Percentiles rank a stretch among this genome's conserved stretches.
Evolutionary conservation across 768 basidiomycete genomes (phyloP).

Genomic region (Serpula lacrymans): DNA sequence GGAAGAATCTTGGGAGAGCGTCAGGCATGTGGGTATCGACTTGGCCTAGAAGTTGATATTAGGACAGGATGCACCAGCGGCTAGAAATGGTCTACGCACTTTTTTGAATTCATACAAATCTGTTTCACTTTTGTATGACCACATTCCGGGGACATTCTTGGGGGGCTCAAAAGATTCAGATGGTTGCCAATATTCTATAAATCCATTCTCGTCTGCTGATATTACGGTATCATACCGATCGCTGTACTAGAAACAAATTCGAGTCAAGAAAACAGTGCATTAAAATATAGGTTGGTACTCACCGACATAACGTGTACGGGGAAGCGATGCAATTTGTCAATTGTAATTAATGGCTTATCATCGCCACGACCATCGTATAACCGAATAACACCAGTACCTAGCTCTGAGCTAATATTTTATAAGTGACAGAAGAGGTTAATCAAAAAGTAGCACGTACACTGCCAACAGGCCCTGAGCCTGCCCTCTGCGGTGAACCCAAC

Average conservation of each 20-base stretch:
- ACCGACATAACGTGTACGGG: slow-evolving; percentile 93
- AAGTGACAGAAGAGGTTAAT: slow-evolving; percentile 3
- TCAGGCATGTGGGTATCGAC: slow-evolving; percentile 87
- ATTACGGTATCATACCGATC: slow-evolving; percentile 88
- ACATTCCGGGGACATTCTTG: slow-evolving; percentile 71
- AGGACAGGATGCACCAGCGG: background rate
- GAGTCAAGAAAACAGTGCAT: background rate
- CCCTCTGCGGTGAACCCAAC: slow-evolving; percentile 91
- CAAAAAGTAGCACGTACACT: slow-evolving; percentile 50
- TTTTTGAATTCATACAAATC: slow-evolving; percentile 99
- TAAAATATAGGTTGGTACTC: slow-evolving; percentile 26
- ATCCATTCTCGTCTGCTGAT: slow-evolving; percentile 92
- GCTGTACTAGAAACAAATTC: slow-evolving; percentile 61
- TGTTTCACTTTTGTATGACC: slow-evolving; percentile 89
- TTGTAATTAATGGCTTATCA: slow-evolving; percentile 69
- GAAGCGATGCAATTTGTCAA: slow-evolving; percentile 77
- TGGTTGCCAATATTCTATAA: slow-evolving; percentile 96
- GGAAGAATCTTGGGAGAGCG: slow-evolving; percentile 83
- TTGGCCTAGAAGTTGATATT: slow-evolving; percentile 68
- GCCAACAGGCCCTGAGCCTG: slow-evolving; percentile 87
- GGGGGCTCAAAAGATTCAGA: slow-evolving; percentile 85
- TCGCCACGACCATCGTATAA: slow-evolving; percentile 93
- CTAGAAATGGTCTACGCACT: slow-evolving; percentile 50
- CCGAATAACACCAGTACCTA: slow-evolving; percentile 66
- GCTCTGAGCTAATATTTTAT: slow-evolving; percentile 64